Conservation (phyloP, 768 basidiomycete genomes). For the Trametes elegans region DNA sequence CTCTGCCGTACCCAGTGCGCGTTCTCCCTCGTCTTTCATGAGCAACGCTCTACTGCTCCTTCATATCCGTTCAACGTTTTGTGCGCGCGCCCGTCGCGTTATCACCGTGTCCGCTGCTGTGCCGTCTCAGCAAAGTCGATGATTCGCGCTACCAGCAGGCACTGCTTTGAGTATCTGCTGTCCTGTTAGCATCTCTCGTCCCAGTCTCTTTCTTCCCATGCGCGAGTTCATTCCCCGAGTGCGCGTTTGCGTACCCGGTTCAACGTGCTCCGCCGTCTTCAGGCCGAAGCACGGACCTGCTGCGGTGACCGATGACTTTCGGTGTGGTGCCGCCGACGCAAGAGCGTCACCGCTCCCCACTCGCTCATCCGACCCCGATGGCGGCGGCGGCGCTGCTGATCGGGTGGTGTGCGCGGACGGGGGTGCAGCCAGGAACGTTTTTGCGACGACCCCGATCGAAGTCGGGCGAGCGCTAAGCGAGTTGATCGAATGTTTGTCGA, state of each 20-base stretch:
- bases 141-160: too few species aligned
- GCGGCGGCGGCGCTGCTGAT: not conserved
- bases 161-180: too few species aligned
- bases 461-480: not conserved
- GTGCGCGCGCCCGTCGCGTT: not conserved
- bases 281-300: not conserved
- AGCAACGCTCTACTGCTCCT: not conserved
- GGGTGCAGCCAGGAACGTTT: not conserved
- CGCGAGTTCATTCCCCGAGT: too few species aligned
- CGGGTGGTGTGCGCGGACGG: not conserved
- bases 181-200: too few species aligned
- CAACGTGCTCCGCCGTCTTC: not conserved
- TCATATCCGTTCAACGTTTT: conserved; percentile 10
- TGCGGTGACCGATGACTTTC: not conserved
- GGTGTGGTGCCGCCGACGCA: not conserved
- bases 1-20: not conserved
- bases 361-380: not conserved
- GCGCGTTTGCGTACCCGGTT: not conserved
- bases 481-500: conserved; percentile 1
- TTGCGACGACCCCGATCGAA: not conserved
- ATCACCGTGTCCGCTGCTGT: not conserved
- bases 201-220: too few species aligned
- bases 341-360: too few species aligned
- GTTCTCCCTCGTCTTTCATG: not conserved
- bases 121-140: not conserved